Conservation (phyloP, 139 green algal species). For the Micractinium sp. region DNA sequence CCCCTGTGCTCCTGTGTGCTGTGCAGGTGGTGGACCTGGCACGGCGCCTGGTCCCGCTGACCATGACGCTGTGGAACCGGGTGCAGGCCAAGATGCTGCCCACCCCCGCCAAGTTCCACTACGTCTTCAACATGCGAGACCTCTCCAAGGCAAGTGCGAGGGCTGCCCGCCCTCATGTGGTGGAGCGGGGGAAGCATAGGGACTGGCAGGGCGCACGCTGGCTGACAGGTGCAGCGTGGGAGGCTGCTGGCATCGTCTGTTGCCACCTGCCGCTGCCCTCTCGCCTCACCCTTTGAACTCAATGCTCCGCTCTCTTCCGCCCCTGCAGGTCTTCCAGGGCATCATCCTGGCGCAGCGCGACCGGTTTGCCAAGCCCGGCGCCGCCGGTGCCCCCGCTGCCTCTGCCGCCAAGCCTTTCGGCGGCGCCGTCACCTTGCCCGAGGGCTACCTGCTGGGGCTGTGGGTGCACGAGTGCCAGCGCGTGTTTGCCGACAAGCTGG, state of each 20-base stretch:
- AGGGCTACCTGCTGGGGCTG: constrained; percentile 89
- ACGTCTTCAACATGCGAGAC: constrained; percentile 97
- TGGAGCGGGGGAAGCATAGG: neutral
- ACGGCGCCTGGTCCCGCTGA: constrained; percentile 78
- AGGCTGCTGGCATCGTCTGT: neutral
- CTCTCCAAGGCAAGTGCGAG: constrained; percentile 85
- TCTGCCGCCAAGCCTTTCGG: constrained; percentile 56
- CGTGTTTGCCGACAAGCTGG: constrained; percentile 94
- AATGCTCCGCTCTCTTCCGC: neutral
- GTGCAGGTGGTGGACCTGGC: constrained; percentile 70
- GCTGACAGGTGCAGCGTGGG: neutral
- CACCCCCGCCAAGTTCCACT: constrained; percentile 96
- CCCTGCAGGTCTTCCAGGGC: constrained; percentile 69
- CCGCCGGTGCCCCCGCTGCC: neutral
- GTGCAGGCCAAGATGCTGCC: constrained; percentile 88
- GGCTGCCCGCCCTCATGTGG: neutral
- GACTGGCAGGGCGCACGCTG: neutral
- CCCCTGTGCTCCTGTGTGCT: neutral
- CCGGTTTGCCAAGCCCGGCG: constrained; percentile 47
- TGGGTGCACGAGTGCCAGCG: constrained; percentile 94
- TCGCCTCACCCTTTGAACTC: neutral
- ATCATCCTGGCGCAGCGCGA: constrained; percentile 81
- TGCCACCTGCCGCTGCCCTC: neutral
- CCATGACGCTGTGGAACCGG: constrained; percentile 79
- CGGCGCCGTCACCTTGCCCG: constrained; percentile 72